Conservation (phyloP, 306 rosid species). For the Potentilla sterilis region DNA sequence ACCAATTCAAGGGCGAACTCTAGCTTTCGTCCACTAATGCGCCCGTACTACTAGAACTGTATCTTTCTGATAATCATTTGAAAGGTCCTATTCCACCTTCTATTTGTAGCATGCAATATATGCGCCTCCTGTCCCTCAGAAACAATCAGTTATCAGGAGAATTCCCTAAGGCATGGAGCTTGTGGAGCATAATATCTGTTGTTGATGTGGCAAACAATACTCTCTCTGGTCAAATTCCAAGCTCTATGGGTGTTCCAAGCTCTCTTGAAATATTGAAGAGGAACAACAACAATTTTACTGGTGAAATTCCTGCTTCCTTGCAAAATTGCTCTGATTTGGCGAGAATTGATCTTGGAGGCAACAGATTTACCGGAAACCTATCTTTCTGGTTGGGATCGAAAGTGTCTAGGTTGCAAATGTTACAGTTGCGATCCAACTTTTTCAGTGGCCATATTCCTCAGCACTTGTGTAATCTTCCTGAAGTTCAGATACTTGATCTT, state of each 20-base stretch:
- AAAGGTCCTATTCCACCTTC: not conserved
- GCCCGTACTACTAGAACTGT: not conserved
- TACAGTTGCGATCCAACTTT: not conserved
- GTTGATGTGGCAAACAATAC: not conserved
- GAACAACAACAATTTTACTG: not conserved
- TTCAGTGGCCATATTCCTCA: constrained; percentile 8
- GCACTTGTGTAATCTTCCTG: not conserved
- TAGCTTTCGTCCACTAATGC: not conserved
- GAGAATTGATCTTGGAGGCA: not conserved
- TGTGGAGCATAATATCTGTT: not conserved
- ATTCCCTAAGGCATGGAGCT: not conserved
- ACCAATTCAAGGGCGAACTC: not conserved
- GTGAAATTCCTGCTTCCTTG: not conserved
- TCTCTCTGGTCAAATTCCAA: not conserved
- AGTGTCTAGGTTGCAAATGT: not conserved
- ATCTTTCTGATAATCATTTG: constrained; percentile 1
- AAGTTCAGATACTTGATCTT: constrained; percentile 11
- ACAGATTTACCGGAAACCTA: constrained; percentile 5
- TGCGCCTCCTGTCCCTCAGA: not conserved
- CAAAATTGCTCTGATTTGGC: not conserved
- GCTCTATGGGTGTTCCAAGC: not conserved
- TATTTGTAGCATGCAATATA: not conserved
- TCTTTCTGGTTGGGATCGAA: not conserved
- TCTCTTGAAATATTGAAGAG: not conserved
- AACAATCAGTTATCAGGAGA: not conserved